Conservation (phyloP, 1,284 basidiomycete species). For the Ustanciosporium gigantosporum region DNA sequence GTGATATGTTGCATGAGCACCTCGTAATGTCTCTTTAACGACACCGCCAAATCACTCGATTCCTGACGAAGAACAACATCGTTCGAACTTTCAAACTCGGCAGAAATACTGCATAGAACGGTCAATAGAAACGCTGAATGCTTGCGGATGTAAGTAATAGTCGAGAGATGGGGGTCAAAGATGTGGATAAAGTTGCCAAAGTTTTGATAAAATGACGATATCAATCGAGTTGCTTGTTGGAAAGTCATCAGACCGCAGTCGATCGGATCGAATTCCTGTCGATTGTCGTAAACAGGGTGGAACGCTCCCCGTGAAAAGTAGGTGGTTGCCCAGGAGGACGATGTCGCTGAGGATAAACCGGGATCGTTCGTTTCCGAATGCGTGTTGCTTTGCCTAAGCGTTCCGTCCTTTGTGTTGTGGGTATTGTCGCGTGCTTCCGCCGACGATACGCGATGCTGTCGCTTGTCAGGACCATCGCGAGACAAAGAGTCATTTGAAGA, state of each 20-base stretch:
- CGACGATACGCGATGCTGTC: too few species aligned
- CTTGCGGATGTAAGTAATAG: slow-evolving; percentile 34
- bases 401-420: too few species aligned
- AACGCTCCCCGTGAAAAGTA: slow-evolving; percentile 42
- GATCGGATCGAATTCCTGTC: slow-evolving; percentile 31
- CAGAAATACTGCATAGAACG: slow-evolving; percentile 24
- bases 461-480: not conserved
- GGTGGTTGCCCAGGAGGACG: slow-evolving; percentile 19
- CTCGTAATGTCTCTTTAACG: slow-evolving; percentile 15
- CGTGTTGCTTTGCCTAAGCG: too few species aligned
- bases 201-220: slow-evolving; percentile 15
- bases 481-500: not conserved
- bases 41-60: slow-evolving; percentile 2
- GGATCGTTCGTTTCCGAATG: not conserved
- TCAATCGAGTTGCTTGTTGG: slow-evolving; percentile 10
- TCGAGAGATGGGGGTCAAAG: slow-evolving; percentile 36
- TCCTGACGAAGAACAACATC: not conserved
- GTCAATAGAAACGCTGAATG: slow-evolving; percentile 34
- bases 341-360: too few species aligned
- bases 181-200: slow-evolving; percentile 39
- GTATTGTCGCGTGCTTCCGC: too few species aligned
- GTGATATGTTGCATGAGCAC: slow-evolving; percentile 17
- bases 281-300: slow-evolving; percentile 39
- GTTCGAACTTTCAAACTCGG: slow-evolving; percentile 12
- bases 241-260: slow-evolving; percentile 15